Percentiles rank a stretch among this genome's conserved stretches.
Evolutionary conservation across 345 rosid species (phyloP).

Genomic region (Moricandia arvensis): DNA sequence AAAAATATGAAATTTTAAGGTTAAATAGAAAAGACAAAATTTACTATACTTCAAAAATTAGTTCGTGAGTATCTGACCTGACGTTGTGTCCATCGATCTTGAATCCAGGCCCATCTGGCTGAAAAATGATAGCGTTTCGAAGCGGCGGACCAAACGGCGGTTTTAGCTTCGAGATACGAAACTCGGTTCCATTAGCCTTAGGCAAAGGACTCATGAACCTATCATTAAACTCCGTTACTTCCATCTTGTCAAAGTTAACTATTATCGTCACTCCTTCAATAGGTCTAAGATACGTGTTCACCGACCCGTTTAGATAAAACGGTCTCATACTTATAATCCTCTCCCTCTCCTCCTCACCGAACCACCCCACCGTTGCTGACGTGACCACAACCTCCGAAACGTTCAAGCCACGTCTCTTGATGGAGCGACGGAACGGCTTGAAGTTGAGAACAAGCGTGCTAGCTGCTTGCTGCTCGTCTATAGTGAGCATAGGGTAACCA

Average conservation of each 20-base stretch:
- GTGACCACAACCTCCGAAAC: conserved; percentile 56
- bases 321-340: conserved; percentile 44
- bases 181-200: conserved; percentile 70
- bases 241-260: conserved; percentile 55
- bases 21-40: too few relatives aligned
- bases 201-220: conserved; percentile 50
- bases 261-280: conserved; percentile 55
- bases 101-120: conserved; percentile 59
- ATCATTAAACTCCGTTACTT: conserved; percentile 44
- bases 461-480: conserved; percentile 37
- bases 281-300: conserved; percentile 58
- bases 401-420: conserved; percentile 44
- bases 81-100: conserved; percentile 47
- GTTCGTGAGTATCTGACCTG: conserved; percentile 9
- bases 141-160: conserved; percentile 32
- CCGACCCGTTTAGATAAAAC: conserved; percentile 49
- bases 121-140: conserved; percentile 48
- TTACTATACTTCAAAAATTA: background rate
- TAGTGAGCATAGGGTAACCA: conserved; percentile 60
- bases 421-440: conserved; percentile 44
- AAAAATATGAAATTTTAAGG: too few relatives aligned
- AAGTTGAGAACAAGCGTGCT: conserved; percentile 39
- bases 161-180: conserved; percentile 30
- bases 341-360: conserved; percentile 25
- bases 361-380: conserved; percentile 56